These are phyloP conservation scores for Wickerhamomyces sp. DNA, from an alignment of 1,139 yeast genomes.

Conservation along the genomic window DNA sequence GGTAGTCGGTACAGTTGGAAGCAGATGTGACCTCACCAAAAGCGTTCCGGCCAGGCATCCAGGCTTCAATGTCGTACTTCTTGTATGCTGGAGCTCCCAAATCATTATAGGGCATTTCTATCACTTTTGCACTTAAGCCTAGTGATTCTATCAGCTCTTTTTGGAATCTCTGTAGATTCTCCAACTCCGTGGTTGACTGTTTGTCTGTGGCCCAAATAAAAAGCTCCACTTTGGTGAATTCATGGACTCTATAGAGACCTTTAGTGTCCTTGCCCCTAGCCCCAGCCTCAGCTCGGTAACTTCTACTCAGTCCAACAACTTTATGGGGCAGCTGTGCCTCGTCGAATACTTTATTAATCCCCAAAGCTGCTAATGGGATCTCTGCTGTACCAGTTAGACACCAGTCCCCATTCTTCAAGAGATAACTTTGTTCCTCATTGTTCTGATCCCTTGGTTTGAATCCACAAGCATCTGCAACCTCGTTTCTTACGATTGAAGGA, in stretches of 20 bases:
- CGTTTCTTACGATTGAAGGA: conserved; percentile 80
- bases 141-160: conserved; percentile 56
- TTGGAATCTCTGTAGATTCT: conserved; percentile 62
- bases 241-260: conserved; percentile 94
- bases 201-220: conserved; percentile 67
- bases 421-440: conserved; percentile 82
- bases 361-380: conserved; percentile 83
- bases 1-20: conserved; percentile 92
- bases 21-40: conserved; percentile 95
- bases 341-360: conserved; percentile 36
- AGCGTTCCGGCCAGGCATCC: conserved; percentile 95
- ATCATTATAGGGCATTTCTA: conserved; percentile 88
- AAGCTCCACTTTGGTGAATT: conserved; percentile 93
- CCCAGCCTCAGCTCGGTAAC: conserved; percentile 96
- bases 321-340: conserved; percentile 44
- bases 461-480: conserved; percentile 85
- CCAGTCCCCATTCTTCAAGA: conserved; percentile 45
- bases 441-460: conserved; percentile 91
- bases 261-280: conserved; percentile 91
- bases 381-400: conserved; percentile 95
- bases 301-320: conserved; percentile 78
- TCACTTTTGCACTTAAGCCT: conserved; percentile 76
- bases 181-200: conserved; percentile 47
- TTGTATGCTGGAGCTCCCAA: conserved; percentile 91
- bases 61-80: conserved; percentile 92